These are phyloP conservation scores for Ramaria sp. DNA, from an alignment of 768 basidiomycete genomes.

Conservation along the genomic window DNA sequence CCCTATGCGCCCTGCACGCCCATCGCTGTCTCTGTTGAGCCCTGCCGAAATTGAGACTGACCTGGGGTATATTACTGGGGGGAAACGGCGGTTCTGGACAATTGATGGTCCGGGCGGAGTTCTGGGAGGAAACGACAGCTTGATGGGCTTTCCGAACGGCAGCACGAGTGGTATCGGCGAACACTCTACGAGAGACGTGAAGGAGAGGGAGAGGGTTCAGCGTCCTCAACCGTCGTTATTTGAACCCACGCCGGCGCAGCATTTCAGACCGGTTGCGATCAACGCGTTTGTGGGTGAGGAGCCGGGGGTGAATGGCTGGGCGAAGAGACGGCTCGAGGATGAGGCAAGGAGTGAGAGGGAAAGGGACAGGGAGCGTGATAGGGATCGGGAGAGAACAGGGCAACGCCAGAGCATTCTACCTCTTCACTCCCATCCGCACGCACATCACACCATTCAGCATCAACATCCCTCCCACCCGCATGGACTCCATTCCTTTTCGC, in stretches of 20 bases:
- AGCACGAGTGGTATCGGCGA: slow-evolving; percentile 11
- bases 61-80: slow-evolving; percentile 10
- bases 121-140: slow-evolving; percentile 7
- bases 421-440: slow-evolving; percentile 11
- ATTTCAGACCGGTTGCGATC: slow-evolving; percentile 2
- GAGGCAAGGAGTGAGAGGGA: not conserved
- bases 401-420: slow-evolving; percentile 9
- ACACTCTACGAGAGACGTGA: not conserved
- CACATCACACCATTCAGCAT: not conserved
- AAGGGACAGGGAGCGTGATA: slow-evolving; percentile 3
- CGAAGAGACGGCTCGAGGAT: not conserved
- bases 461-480: slow-evolving; percentile 1
- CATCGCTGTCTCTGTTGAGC: slow-evolving; percentile 20
- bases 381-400: slow-evolving; percentile 9
- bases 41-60: slow-evolving; percentile 22
- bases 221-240: slow-evolving; percentile 12
- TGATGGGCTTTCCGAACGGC: slow-evolving; percentile 7
- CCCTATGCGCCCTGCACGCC: slow-evolving; percentile 11
- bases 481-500: not conserved
- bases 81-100: slow-evolving; percentile 2
- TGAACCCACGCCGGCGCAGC: slow-evolving; percentile 11
- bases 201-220: slow-evolving; percentile 18
- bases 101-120: slow-evolving; percentile 5
- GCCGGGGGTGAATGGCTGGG: slow-evolving; percentile 4
- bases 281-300: not conserved